Percentiles rank a stretch among this genome's conserved stretches.
Evolutionary conservation across 371 early-diverging fungal species (phyloP).

Genomic region (Mucor piriformis): DNA sequence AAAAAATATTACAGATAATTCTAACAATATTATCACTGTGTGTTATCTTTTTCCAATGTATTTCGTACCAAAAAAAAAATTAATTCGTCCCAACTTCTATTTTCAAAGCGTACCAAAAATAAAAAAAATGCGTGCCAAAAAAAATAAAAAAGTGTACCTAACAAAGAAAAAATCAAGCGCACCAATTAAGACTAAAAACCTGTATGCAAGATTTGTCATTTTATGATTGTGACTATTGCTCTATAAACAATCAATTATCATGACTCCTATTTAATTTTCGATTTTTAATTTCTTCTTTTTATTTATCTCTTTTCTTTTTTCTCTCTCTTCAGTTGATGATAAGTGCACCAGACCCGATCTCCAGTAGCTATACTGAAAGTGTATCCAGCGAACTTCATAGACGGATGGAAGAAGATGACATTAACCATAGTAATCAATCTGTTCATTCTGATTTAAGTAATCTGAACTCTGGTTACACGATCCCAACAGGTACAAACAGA

Average conservation of each 20-base stretch:
- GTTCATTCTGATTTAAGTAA: slow-evolving; percentile 6
- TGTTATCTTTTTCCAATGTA: too few species aligned
- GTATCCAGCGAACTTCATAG: slow-evolving; percentile 22
- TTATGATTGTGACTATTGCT: not conserved
- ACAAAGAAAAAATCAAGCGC: too few species aligned
- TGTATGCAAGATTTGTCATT: too few species aligned
- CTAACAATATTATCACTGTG: too few species aligned
- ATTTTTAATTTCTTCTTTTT: not conserved
- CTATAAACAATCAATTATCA: not conserved
- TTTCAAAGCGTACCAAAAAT: too few species aligned
- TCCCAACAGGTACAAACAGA: not conserved
- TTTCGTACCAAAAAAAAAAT: too few species aligned
- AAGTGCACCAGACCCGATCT: slow-evolving; percentile 20
- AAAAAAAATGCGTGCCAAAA: too few species aligned
- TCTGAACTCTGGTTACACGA: not conserved
- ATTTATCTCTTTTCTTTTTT: slow-evolving; percentile 5
- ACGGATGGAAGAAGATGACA: not conserved
- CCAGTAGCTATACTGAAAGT: slow-evolving; percentile 41
- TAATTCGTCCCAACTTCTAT: too few species aligned
- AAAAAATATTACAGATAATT: too few species aligned
- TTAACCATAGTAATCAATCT: slow-evolving; percentile 3
- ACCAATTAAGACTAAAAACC: too few species aligned
- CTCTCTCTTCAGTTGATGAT: slow-evolving; percentile 4
- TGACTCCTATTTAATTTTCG: not conserved
- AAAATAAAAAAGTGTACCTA: too few species aligned